Percentiles rank a stretch among this genome's conserved stretches.
Conservation (phyloP, 2,329 filamentous ascomycete species). For the Monosporascus sp. region DNA sequence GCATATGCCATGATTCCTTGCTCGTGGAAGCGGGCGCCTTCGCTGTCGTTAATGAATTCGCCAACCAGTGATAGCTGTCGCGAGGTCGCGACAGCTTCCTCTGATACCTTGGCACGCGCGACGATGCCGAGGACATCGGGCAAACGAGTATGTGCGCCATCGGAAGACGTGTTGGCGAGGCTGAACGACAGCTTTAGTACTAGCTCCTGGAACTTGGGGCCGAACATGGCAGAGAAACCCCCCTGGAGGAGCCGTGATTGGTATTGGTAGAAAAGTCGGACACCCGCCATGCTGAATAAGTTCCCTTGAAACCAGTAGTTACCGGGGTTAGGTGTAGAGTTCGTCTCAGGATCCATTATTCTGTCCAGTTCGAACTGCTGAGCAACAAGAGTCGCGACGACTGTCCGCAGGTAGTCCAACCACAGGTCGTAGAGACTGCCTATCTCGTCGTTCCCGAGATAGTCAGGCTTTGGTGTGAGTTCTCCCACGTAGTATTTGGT, state of each 20-base stretch:
- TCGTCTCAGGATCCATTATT: conserved; percentile 28
- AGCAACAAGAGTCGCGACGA: conserved; percentile 46
- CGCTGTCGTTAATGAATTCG: conserved; percentile 41
- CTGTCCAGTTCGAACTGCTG: conserved; percentile 50
- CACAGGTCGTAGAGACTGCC: conserved; percentile 43
- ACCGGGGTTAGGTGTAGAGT: conserved; percentile 30
- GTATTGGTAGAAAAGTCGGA: conserved; percentile 47
- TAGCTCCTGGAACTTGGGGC: conserved; percentile 46
- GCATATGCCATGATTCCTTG: conserved; percentile 47
- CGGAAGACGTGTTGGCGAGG: conserved; percentile 35
- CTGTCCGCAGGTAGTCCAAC: conserved; percentile 42
- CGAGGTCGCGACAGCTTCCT: conserved; percentile 42
- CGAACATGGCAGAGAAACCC: conserved; percentile 46
- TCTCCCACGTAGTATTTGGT: conserved; percentile 51
- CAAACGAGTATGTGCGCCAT: conserved; percentile 29
- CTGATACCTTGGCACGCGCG: conserved; percentile 37
- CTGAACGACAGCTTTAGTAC: conserved; percentile 48
- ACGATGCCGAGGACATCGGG: conserved; percentile 41
- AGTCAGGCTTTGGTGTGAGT: conserved; percentile 44
- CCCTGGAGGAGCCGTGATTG: conserved; percentile 46
- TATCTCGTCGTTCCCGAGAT: conserved; percentile 35
- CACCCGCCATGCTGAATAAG: conserved; percentile 44
- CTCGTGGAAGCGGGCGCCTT: conserved; percentile 44
- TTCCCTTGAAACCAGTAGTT: conserved; percentile 20
- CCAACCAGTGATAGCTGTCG: conserved; percentile 33